phyloP scores from a whole-genome alignment of 1,284 basidiomycete genomes.

The Ustilago lituana region DNA sequence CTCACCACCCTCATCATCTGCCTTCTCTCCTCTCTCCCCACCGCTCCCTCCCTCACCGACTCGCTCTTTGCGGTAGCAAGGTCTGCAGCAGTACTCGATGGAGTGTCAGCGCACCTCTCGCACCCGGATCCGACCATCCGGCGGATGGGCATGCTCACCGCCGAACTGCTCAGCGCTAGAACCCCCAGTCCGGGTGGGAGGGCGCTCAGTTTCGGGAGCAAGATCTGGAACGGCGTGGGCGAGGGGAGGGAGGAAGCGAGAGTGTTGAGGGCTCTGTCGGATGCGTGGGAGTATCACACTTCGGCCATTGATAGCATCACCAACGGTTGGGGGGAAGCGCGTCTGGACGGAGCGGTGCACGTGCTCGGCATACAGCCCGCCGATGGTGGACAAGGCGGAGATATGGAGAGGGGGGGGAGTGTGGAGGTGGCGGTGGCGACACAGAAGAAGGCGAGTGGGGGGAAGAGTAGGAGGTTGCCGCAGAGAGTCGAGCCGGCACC shows the following conservation, averaged over 20 bases:
- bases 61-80: constrained; percentile 54
- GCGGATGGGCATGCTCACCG: constrained; percentile 91
- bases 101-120: constrained; percentile 76
- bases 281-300: constrained; percentile 18
- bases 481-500: constrained; percentile 5
- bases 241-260: constrained; percentile 71
- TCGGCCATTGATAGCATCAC: neutral
- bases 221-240: constrained; percentile 80
- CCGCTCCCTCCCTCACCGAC: constrained; percentile 47
- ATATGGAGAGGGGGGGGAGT: neutral
- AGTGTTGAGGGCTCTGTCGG: constrained; percentile 50
- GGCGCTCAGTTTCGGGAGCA: constrained; percentile 77
- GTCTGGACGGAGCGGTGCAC: neutral
- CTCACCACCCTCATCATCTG: constrained; percentile 78
- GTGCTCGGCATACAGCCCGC: constrained; percentile 1
- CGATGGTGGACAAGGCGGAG: neutral
- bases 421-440: neutral
- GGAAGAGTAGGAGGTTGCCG: constrained; percentile 17
- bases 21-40: constrained; percentile 68
- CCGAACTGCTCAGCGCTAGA: constrained; percentile 71
- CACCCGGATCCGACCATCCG: constrained; percentile 76
- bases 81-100: constrained; percentile 76
- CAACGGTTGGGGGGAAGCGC: neutral
- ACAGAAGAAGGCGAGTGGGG: neutral
- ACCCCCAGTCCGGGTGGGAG: constrained; percentile 67